Evolutionary conservation across 1,284 basidiomycete genomes (phyloP), one percentile per base, ranked within the genome.

Genomic region (Cryptococcus sp.): DNA sequence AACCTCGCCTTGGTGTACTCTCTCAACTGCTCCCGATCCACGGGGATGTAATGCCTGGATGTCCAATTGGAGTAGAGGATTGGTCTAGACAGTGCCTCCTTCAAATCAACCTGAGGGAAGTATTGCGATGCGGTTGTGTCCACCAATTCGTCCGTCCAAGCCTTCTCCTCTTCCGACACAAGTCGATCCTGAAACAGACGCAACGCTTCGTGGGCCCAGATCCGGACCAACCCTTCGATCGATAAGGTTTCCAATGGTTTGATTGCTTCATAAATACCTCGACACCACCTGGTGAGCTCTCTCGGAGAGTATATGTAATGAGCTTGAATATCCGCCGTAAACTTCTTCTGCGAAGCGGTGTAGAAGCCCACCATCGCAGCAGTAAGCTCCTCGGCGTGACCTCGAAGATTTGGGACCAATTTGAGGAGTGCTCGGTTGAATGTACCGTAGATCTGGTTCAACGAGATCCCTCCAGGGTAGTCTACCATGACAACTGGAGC

Each of bases 401-500:
- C 88, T 30, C 94, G 87, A 45, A 99, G 82, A 62, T 88, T 92
- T 32, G 96, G 96, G 5, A 96, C 82, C 55, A 97, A 92, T 77
- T 98, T 99, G 71, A 99, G 87, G 36, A 95, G 81, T 13, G 93
- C 96, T 53, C 96, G 87, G 71, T 91, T 94, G 79, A 98, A 98
- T n/a, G 95, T 98, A 15, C 93, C 91, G 76, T 98, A 99, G 65
- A 99, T 98, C 73, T 98, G 97, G 70, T 94, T 96, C 72, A 99
- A 82, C 7, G 96, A 98, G 11, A 94, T 81, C 75, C 96, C 91
- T 57, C 95, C 96, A 7, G 96, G 96, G 75, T 99, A 98, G 74
- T 98, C 96, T 55, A 99, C 96, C 95, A 98, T 98, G 71, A 99
- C 85, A n/a, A 99, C 82, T 0, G 96, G 96, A 0, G 95, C 94